Percentiles rank a stretch among this genome's conserved stretches.
These are phyloP conservation scores for Trametes punicea DNA, from an alignment of 768 basidiomycete species.

Conservation along the genomic window DNA sequence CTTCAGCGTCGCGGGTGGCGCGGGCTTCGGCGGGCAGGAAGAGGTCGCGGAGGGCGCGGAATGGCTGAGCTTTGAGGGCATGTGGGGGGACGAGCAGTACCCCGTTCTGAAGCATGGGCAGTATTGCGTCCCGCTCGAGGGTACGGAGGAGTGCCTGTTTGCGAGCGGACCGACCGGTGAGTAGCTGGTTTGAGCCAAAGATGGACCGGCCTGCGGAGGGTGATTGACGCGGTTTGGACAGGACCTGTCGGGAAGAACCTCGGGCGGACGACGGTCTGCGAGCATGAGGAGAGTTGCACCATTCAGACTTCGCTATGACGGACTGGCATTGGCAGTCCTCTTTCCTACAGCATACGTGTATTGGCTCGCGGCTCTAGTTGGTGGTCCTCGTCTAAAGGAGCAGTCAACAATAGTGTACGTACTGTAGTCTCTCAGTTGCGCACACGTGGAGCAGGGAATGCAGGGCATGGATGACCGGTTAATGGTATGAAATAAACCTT, in stretches of 20 bases:
- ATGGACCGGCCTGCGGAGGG: too few species aligned
- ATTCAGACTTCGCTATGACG: constrained; percentile 19
- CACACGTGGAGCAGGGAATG: too few species aligned
- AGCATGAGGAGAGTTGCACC: constrained; percentile 23
- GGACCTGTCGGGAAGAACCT: constrained; percentile 28
- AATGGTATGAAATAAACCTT: too few species aligned
- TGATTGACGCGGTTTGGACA: neutral
- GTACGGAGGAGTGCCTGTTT: constrained; percentile 23
- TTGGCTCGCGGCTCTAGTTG: too few species aligned
- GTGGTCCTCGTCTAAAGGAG: too few species aligned
- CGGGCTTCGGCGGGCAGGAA: constrained; percentile 12
- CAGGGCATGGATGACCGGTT: too few species aligned
- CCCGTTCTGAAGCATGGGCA: constrained; percentile 23
- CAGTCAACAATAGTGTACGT: too few species aligned
- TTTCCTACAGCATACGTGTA: too few species aligned
- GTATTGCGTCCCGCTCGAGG: constrained; percentile 21
- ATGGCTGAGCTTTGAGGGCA: constrained; percentile 26
- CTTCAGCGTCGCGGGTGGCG: constrained; percentile 23
- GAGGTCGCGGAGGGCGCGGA: constrained; percentile 23
- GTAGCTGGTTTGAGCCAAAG: neutral
- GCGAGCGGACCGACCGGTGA: constrained; percentile 28
- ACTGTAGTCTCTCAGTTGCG: too few species aligned
- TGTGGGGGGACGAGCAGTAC: constrained; percentile 31
- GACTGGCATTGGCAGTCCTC: neutral
- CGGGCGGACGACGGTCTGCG: constrained; percentile 24